Base-by-base conservation (phyloP, 2,329 filamentous ascomycete genomes). In the Trichoderma sp. region DNA sequence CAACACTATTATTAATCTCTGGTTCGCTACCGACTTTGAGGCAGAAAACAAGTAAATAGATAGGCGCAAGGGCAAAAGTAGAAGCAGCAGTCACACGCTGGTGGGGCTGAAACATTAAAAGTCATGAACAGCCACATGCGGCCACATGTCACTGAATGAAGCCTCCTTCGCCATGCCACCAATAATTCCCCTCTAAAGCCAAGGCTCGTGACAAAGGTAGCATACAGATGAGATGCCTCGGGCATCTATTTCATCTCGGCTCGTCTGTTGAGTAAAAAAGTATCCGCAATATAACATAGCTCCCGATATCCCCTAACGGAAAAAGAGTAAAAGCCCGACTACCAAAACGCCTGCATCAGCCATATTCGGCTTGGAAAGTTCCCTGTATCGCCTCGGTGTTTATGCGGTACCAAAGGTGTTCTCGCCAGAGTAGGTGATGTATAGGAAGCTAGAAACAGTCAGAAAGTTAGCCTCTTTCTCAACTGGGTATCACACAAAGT, bases 361-460 rank as follows among this genome's bases (percentile, higher is more conserved):
- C 59, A 74, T 73, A 72, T 70, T n/a, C 71, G 69, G 70, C 66
- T 67, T 68, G 69, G 49, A 59, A 65, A 54, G 26, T 24, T 10
- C 43, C 64, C 52, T 56, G 49, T 39, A 66, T 59, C 59, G 54
- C 59, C 66, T 21, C 24, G 39, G 16, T 32, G 55, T 34, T 69
- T 75, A 77, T 64, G 73, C 74, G 63, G 71, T 72, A 78, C 96
- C 96, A 79, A 99, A 99, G 67, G 96, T 99, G 87, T 98, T 99
- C 89, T 98, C 96, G 83, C 96, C 96, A 61, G 95, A 98, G 87
- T 97, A 97, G 76, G 95, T 98, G 84, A 99, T 99, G 86, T 99
- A 99, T 70, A 99, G 87, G 86, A 98, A 97, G 61, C 93, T 94
- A 66, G 66, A 76, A 71, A n/a, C 5, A 76, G 73, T 66, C 39